Evolutionary conservation across 495 filamentous ascomycete species (phyloP).

Genomic region (Niebla homalea): DNA sequence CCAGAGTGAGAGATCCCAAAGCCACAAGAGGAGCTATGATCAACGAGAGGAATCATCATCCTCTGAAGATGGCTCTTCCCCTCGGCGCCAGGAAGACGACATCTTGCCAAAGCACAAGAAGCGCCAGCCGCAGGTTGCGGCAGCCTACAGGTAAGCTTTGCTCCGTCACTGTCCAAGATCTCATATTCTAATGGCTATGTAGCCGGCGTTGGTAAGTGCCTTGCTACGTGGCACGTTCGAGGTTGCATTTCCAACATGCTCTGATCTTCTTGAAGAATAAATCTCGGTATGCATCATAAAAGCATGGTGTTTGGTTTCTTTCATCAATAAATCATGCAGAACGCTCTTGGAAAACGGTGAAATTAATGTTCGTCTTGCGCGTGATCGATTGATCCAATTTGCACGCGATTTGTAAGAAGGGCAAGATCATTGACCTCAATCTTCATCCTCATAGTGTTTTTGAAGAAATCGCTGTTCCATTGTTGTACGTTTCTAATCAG

Average conservation of each 20-base stretch:
- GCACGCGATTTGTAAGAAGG: too few relatives aligned
- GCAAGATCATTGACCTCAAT: too few relatives aligned
- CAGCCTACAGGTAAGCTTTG: constrained; percentile 16
- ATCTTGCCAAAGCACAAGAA: constrained; percentile 16
- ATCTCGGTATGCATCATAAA: neutral
- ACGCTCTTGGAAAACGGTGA: neutral
- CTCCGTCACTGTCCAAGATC: neutral
- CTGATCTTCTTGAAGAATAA: neutral
- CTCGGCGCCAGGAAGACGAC: constrained; percentile 19
- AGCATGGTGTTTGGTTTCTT: constrained; percentile 3
- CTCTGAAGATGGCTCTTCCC: constrained; percentile 12
- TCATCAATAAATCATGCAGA: neutral
- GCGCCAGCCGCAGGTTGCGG: constrained; percentile 18
- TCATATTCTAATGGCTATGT: constrained; percentile 7
- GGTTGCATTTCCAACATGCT: neutral
- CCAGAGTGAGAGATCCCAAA: constrained; percentile 7
- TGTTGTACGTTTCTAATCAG: too few relatives aligned
- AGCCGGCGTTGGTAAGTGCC: constrained; percentile 20
- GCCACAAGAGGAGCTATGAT: constrained; percentile 13
- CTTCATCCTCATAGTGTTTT: too few relatives aligned
- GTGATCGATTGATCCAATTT: neutral
- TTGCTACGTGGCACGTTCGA: neutral
- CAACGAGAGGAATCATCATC: constrained; percentile 11
- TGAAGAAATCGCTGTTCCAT: too few relatives aligned
- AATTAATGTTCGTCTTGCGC: neutral